phyloP scores from a whole-genome alignment of 2,329 filamentous ascomycete genomes.

The Aspergillus sp. region DNA sequence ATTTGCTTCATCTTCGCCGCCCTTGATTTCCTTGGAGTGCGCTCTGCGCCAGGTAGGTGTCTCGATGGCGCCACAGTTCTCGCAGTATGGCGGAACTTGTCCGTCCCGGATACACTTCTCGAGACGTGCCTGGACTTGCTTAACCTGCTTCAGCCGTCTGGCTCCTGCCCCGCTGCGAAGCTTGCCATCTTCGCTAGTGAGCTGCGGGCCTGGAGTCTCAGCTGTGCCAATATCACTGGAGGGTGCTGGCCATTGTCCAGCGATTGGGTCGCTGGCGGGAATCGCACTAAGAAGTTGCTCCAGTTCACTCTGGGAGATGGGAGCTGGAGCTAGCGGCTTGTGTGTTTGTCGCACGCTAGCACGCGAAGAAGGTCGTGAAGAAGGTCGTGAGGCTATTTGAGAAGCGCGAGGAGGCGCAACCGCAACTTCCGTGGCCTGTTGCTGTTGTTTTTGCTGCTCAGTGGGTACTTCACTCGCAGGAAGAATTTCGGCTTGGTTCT shows the following conservation, averaged over 20 bases:
- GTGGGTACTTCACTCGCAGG: conserved; percentile 2
- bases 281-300: conserved; percentile 34
- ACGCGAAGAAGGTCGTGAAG: conserved; percentile 39
- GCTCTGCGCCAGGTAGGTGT: conserved; percentile 96
- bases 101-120: conserved; percentile 68
- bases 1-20: conserved; percentile 68
- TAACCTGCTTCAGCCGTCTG: conserved; percentile 68
- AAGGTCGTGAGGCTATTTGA: conserved; percentile 33
- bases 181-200: conserved; percentile 33
- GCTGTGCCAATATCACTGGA: conserved; percentile 46
- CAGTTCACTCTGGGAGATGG: conserved; percentile 34
- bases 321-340: conserved; percentile 40
- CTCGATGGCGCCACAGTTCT: conserved; percentile 91
- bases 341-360: conserved; percentile 34
- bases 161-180: conserved; percentile 51
- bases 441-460: neutral
- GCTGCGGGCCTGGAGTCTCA: conserved; percentile 35
- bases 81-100: conserved; percentile 82
- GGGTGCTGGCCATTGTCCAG: conserved; percentile 23
- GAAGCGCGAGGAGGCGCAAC: conserved; percentile 27
- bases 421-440: conserved; percentile 17
- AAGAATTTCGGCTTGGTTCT: conserved; percentile 1
- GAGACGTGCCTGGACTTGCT: conserved; percentile 59
- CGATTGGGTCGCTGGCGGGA: conserved; percentile 53
- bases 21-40: conserved; percentile 73